Percentiles rank a stretch among this genome's conserved stretches.
These are phyloP conservation scores for Plectosphaerella sp. DNA, from an alignment of 2,329 filamentous ascomycete genomes.

Conservation along the genomic window DNA sequence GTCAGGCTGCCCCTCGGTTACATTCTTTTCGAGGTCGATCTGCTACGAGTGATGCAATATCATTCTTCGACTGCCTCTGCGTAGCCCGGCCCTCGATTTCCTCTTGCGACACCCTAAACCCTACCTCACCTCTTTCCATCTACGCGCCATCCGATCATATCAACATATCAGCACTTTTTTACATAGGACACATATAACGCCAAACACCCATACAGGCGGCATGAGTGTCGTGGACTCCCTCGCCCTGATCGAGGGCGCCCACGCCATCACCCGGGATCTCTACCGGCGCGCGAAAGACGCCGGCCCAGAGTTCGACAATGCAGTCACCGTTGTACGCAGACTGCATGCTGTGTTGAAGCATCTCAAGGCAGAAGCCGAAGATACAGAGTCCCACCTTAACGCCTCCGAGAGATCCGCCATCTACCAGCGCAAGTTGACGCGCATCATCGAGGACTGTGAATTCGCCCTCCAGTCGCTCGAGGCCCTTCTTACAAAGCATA, in stretches of 20 bases:
- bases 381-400: constrained; percentile 52
- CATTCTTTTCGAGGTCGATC: no score
- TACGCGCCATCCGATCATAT: no score
- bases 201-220: constrained; percentile 4
- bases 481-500: constrained; percentile 44
- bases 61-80: no score
- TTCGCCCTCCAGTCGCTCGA: constrained; percentile 51
- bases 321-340: constrained; percentile 44
- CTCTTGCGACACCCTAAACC: no score
- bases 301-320: constrained; percentile 42
- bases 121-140: no score
- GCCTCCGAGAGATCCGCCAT: constrained; percentile 28
- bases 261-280: constrained; percentile 50
- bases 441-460: constrained; percentile 51
- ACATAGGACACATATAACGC: not conserved
- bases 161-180: no score
- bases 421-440: constrained; percentile 44
- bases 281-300: constrained; percentile 49
- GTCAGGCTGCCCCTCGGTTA: no score
- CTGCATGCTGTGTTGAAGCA: constrained; percentile 54
- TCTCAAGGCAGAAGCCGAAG: constrained; percentile 52
- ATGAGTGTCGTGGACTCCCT: constrained; percentile 26
- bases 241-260: constrained; percentile 44
- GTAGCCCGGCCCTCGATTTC: no score
- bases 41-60: no score